These are phyloP conservation scores for Tetrapisispora pingtungensis DNA, from an alignment of 805 yeast species.

Conservation along the genomic window DNA sequence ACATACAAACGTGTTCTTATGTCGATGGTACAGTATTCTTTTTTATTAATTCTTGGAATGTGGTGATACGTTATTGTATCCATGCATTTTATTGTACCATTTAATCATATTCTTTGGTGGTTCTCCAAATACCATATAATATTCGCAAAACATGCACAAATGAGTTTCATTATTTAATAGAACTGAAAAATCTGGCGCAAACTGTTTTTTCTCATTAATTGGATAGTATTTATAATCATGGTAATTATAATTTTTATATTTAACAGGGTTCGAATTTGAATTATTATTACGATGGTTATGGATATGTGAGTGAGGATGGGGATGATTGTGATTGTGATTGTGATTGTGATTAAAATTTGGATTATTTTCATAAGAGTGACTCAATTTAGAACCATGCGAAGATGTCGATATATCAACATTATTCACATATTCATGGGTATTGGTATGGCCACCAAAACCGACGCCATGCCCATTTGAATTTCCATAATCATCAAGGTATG, in stretches of 20 bases:
- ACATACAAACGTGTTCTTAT: too few relatives aligned
- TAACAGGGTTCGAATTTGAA: slow-evolving; percentile 3
- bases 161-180: slow-evolving; percentile 16
- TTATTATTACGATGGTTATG: background rate
- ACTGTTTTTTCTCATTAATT: background rate
- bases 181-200: slow-evolving; percentile 19
- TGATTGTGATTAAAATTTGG: background rate
- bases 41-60: slow-evolving; percentile 2
- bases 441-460: slow-evolving; percentile 6
- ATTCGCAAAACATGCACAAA: slow-evolving; percentile 43
- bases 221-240: slow-evolving; percentile 11
- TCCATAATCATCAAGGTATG: slow-evolving; percentile 2
- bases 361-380: background rate
- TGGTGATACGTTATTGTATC: slow-evolving; percentile 20
- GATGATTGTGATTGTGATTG: background rate
- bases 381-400: background rate
- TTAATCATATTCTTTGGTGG: slow-evolving; percentile 42
- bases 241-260: slow-evolving; percentile 7
- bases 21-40: too few relatives aligned
- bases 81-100: slow-evolving; percentile 34
- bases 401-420: background rate
- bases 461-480: slow-evolving; percentile 5
- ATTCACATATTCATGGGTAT: slow-evolving; percentile 3
- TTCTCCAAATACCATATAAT: slow-evolving; percentile 40
- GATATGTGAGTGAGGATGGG: background rate